Conservation (phyloP, 305 asterid genomes). For the Stenogyne calaminthoides region DNA sequence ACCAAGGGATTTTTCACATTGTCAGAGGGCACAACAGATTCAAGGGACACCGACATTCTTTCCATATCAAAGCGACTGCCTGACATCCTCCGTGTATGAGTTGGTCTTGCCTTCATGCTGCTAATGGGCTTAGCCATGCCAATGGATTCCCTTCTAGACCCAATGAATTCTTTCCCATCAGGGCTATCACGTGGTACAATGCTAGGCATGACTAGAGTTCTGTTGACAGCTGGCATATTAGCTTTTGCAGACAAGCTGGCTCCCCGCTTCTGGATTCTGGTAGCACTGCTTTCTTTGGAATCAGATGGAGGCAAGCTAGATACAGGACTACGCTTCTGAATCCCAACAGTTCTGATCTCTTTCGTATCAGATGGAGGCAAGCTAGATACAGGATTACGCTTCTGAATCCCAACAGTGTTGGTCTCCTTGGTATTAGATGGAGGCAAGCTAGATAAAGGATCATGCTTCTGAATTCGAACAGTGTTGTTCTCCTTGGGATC, state of each 20-base stretch:
- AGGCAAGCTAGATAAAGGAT: conserved; percentile 42
- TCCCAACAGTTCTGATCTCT: conserved; percentile 44
- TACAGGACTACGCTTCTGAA: conserved; percentile 56
- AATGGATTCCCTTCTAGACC: conserved; percentile 67
- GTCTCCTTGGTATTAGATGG: conserved; percentile 45
- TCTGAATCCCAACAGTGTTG: conserved; percentile 46
- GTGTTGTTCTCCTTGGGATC: conserved; percentile 43
- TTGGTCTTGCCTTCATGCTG: conserved; percentile 48
- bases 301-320: conserved; percentile 39
- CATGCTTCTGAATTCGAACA: conserved; percentile 54
- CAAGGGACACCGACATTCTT: conserved; percentile 52
- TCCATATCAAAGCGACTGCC: conserved; percentile 59
- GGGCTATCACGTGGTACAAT: conserved; percentile 71
- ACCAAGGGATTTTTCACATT: conserved; percentile 36
- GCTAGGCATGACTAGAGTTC: conserved; percentile 63
- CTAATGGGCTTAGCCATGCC: conserved; percentile 44
- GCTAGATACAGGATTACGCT: conserved; percentile 48
- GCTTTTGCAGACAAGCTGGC: conserved; percentile 51
- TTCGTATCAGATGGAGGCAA: conserved; percentile 43
- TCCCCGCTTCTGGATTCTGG: conserved; percentile 58
- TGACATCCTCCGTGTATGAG: conserved; percentile 61
- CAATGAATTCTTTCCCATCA: conserved; percentile 50
- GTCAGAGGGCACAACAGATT: conserved; percentile 44
- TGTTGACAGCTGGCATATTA: conserved; percentile 44
- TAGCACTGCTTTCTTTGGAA: conserved; percentile 48